Percentiles rank a stretch among this genome's conserved stretches.
These are phyloP conservation scores for Fusarium fracticaudum DNA, from an alignment of 2,329 filamentous ascomycete genomes.

Conservation along the genomic window DNA sequence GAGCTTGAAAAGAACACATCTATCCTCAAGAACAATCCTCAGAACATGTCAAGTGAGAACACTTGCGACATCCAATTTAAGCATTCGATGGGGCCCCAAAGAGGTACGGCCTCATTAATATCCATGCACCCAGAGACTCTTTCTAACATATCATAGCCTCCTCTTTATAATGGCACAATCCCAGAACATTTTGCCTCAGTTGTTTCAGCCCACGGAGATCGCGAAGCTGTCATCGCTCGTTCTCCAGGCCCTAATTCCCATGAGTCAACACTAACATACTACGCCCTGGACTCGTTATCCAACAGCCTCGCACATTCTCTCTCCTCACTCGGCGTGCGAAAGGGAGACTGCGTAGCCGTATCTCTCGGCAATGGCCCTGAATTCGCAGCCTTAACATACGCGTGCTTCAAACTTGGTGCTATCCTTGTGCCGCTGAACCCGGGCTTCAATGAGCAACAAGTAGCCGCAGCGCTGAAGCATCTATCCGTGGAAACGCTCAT, in stretches of 20 bases:
- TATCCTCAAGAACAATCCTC: slow-evolving; percentile 3
- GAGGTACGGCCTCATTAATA: slow-evolving; percentile 38
- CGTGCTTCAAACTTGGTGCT: slow-evolving; percentile 92
- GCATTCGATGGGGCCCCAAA: slow-evolving; percentile 44
- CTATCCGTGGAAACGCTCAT: slow-evolving; percentile 79
- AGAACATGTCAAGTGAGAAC: slow-evolving; percentile 22
- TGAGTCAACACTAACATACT: slow-evolving; percentile 78
- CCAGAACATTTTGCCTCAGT: slow-evolving; percentile 76
- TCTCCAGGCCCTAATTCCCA: slow-evolving; percentile 55
- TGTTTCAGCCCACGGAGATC: slow-evolving; percentile 72
- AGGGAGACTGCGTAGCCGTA: slow-evolving; percentile 86
- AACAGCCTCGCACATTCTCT: slow-evolving; percentile 80
- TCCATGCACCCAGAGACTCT: not conserved
- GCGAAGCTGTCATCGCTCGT: slow-evolving; percentile 65
- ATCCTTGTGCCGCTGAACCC: slow-evolving; percentile 94
- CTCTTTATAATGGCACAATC: slow-evolving; percentile 73
- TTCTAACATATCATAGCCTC: slow-evolving; percentile 61
- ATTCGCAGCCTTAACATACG: slow-evolving; percentile 87
- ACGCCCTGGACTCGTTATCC: slow-evolving; percentile 77
- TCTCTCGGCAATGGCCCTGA: slow-evolving; percentile 87
- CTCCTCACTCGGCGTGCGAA: slow-evolving; percentile 74
- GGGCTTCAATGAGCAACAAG: slow-evolving; percentile 82
- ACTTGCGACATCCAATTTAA: slow-evolving; percentile 37
- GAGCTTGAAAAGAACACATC: slow-evolving; percentile 10
- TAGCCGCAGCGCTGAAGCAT: slow-evolving; percentile 80